Evolutionary conservation across 2,329 filamentous ascomycete genomes (phyloP).

Genomic region (Ophiostoma piceae): DNA sequence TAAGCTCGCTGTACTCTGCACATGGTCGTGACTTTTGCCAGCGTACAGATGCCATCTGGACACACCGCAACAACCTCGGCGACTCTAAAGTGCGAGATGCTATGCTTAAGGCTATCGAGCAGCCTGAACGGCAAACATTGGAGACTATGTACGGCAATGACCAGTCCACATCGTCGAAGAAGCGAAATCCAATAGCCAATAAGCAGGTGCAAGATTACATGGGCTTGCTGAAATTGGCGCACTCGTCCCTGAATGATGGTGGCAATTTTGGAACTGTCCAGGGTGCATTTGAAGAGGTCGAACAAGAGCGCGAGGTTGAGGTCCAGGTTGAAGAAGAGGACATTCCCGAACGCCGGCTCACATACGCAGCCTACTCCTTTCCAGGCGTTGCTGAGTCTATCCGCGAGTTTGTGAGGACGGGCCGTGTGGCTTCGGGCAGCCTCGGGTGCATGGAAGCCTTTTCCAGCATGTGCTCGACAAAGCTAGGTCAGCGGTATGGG

Average conservation of each 20-base stretch:
- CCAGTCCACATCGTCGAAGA: not conserved
- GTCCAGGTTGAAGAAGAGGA: slow-evolving; percentile 54
- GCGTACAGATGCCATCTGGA: slow-evolving; percentile 45
- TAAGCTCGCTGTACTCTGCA: slow-evolving; percentile 53
- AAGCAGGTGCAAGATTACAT: not conserved
- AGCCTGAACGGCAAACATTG: slow-evolving; percentile 53
- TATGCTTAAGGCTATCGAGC: slow-evolving; percentile 44
- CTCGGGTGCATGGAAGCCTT: slow-evolving; percentile 15
- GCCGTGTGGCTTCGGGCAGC: not conserved
- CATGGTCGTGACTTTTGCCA: slow-evolving; percentile 59
- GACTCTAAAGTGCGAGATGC: slow-evolving; percentile 33
- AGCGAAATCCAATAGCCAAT: not conserved
- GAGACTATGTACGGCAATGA: slow-evolving; percentile 49
- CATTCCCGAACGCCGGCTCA: not conserved
- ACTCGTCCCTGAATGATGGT: not conserved
- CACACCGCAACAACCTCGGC: slow-evolving; percentile 40
- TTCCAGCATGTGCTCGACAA: slow-evolving; percentile 17
- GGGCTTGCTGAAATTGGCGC: not conserved
- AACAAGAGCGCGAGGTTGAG: slow-evolving; percentile 55
- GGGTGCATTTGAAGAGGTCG: slow-evolving; percentile 54
- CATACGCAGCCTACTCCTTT: slow-evolving; percentile 14
- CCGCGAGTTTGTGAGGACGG: slow-evolving; percentile 20
- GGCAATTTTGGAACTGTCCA: not conserved
- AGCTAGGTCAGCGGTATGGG: slow-evolving; percentile 16
- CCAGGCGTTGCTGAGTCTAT: slow-evolving; percentile 20